Conservation (phyloP, 257 asterid species). For the Pogostemon cablin region DNA sequence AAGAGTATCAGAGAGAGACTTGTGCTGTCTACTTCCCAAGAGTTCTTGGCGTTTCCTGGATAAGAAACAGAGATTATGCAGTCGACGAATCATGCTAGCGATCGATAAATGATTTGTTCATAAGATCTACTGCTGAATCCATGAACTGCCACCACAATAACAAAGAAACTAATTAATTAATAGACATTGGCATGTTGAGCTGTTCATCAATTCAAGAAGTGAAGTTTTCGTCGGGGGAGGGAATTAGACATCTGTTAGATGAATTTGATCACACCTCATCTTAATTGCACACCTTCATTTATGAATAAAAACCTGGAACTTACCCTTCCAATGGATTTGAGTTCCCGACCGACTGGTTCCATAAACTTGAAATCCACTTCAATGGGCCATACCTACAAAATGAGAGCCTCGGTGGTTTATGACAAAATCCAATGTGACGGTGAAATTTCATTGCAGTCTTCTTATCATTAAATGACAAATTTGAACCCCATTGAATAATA, state of each 20-base stretch:
- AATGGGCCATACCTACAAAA: slow-evolving; percentile 88
- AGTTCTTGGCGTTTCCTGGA: slow-evolving; percentile 3
- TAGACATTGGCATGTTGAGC: slow-evolving; percentile 19
- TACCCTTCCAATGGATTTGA: slow-evolving; percentile 78
- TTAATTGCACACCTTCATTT: not conserved
- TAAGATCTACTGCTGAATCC: slow-evolving; percentile 89
- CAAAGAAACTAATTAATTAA: not conserved
- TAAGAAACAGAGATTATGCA: slow-evolving; percentile 24
- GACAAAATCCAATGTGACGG: not conserved
- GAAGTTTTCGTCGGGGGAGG: not conserved
- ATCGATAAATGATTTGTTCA: slow-evolving; percentile 60
- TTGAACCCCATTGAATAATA: not conserved
- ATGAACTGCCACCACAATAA: slow-evolving; percentile 51
- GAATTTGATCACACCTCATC: not conserved
- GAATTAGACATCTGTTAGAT: not conserved
- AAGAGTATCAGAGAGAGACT: not conserved
- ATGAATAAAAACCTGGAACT: slow-evolving; percentile 10
- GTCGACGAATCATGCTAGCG: slow-evolving; percentile 45
- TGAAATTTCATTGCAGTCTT: not conserved
- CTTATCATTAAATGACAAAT: not conserved
- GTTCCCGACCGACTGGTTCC: slow-evolving; percentile 94
- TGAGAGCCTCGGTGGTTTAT: not conserved
- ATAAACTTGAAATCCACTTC: slow-evolving; percentile 83
- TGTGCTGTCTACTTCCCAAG: slow-evolving; percentile 8
- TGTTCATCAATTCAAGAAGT: not conserved